Evolutionary conservation across 345 rosid species (phyloP), one percentile per base, ranked within the genome.

Genomic region (Populus tremula): DNA sequence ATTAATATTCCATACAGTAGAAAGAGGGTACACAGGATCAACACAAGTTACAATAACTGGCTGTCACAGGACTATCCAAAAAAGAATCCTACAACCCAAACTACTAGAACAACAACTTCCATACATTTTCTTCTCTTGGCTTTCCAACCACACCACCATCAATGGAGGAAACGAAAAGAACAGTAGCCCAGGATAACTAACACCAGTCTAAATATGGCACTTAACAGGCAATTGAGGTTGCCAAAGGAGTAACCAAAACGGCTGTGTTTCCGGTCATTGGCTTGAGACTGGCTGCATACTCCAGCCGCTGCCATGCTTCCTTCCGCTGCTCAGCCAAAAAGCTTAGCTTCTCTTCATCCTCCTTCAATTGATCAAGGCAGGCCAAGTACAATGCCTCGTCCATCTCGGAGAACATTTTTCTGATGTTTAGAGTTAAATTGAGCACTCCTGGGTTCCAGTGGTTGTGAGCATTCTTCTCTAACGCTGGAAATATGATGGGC

Each of bases 391-490:
- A 76, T 38, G 70, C 74, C 9, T 87, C 93, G 20, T 94, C 98
- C 93, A 92, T 94, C 80, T 94, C 97, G 0, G 88, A 82, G 82
- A 94, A 90, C 96, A 92, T 86, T 73, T 89, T 92, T 38, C 90
- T 81, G 33, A 94, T 87, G 53, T 89, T 91, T 67, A 87, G 78
- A 67, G 93, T 91, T 41, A 91, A 78, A 86, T 90, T 91, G 31
- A 88, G 89, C 77, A 94, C 97, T 0, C 91, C 88, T 16, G 82
- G 98, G 85, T 94, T 94, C 98, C 98, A 94, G 80, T 94, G 97
- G 80, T 45, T 82, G 14, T 75, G 88, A 17, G 86, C 84, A 64
- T 94, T 94, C 89, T 84, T 91, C 84, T 94, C 98, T 25, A 94
- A 67, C 23, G 93, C 88, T 47, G 92, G 87, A 78, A 91, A 87